These are phyloP conservation scores for Cystofilobasidium ferigula DNA, from an alignment of 768 basidiomycete species.

Conservation along the genomic window DNA sequence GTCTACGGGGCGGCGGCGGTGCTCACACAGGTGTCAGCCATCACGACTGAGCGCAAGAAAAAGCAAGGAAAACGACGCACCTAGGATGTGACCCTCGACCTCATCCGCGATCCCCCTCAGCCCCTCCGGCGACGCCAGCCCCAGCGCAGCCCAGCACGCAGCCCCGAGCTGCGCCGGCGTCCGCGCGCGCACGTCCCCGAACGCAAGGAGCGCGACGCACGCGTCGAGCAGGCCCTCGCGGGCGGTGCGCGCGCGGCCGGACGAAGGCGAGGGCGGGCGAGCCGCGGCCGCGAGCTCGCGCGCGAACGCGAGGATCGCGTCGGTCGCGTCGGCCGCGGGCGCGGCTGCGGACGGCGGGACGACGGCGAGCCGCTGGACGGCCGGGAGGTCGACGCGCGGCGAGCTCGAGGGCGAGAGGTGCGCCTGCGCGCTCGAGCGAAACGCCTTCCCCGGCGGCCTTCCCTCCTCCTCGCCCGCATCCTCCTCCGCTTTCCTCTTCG, in stretches of 20 bases:
- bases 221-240: background rate
- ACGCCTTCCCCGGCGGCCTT: conserved; percentile 1
- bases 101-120: background rate
- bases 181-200: background rate
- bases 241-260: background rate
- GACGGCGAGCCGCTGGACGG: no score
- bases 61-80: background rate
- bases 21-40: background rate
- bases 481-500: background rate
- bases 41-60: background rate
- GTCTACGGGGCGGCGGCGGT: background rate
- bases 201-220: conserved; percentile 11
- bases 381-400: background rate
- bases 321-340: background rate
- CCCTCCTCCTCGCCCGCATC: background rate
- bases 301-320: conserved; percentile 15
- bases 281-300: conserved; percentile 2
- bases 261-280: background rate
- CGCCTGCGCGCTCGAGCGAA: background rate
- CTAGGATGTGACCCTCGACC: background rate
- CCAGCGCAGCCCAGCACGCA: background rate
- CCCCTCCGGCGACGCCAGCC: background rate
- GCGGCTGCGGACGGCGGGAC: background rate
- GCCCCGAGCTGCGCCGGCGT: background rate
- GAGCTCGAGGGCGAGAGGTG: background rate